Conservation (phyloP, 306 rosid species). For the Fragaria ananassa region DNA sequence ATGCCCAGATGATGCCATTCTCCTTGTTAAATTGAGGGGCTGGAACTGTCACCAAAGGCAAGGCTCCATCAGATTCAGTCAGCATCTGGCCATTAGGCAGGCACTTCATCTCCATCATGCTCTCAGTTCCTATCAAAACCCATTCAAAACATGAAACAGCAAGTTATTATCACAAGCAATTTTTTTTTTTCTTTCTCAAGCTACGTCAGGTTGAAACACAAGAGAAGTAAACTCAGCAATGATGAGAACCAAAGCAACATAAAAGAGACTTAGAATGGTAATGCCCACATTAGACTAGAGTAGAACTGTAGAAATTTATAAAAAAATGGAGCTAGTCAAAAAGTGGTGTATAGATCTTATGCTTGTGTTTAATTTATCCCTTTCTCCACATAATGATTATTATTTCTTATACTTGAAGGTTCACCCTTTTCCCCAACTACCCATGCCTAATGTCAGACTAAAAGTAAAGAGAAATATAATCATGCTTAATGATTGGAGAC, state of each 20-base stretch:
- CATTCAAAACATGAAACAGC: conserved; percentile 11
- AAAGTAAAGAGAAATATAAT: background rate
- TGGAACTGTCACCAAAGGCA: conserved; percentile 83
- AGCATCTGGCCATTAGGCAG: conserved; percentile 56
- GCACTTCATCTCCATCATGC: conserved; percentile 50
- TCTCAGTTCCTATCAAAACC: conserved; percentile 52
- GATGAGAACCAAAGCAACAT: background rate
- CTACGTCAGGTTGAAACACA: background rate
- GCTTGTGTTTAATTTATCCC: background rate
- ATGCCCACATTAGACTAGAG: background rate
- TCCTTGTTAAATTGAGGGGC: conserved; percentile 67
- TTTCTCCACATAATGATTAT: background rate
- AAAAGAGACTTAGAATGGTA: too few species aligned
- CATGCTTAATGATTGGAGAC: background rate
- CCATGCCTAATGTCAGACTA: background rate
- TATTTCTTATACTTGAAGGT: background rate
- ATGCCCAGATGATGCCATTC: conserved; percentile 73
- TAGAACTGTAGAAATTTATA: background rate
- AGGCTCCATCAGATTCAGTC: conserved; percentile 54
- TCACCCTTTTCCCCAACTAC: background rate
- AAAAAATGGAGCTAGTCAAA: background rate
- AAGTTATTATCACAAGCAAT: background rate
- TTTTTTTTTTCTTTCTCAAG: background rate
- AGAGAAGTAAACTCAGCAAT: background rate
- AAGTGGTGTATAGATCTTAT: background rate